Base-by-base conservation (phyloP, 768 basidiomycete species). In the Clitopilus passeckerianus region DNA sequence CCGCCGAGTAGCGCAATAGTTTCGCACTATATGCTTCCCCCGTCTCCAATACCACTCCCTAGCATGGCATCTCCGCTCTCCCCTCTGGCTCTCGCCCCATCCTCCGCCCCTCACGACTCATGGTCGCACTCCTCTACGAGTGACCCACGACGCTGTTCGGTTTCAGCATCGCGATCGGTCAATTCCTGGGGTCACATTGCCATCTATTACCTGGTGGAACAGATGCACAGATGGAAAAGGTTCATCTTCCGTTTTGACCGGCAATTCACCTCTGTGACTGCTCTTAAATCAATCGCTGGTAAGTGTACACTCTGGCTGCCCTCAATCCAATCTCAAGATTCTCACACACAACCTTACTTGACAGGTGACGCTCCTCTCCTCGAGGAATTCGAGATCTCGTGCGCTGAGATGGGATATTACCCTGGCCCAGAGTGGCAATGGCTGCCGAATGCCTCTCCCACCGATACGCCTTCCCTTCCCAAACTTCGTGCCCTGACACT, bases 141-240 rank as follows among this genome's bases (percentile, higher is more conserved):
- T n/a, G 64, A 58, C 56, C 56, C 60, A 63, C 54, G 67, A 60
- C 64, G 71, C 55, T 53, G 66, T 57, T 58, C 65, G 56, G 59
- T 71, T 54, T 54, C 68, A 60, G 59, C 72, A 65, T 71, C 75
- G 52, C 70, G 79, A 61, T 75, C 78, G 16, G 86, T 82, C 61
- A 78, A 82, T 61, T 86, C 89, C 57, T 93, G 90, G 90, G 90
- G 89, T 0, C 85, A 90, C 63, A 87, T 93, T 33, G 87, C 86
- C 0, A 84, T 92, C 50, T 91, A 80, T 69, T 93, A 92, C 67
- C 72, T 93, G 20, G 85, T 87, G 1, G 84, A 89, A 64, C 87
- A 91, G 68, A 91, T 91, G 85, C 84, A 85, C 63, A 81, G 90
- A 27, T 93, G 90, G 90, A 80, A 89, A 67, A 79, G 90, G 22